Conservation (phyloP, 495 filamentous ascomycete species). For the Aspergillus saccharolyticus region DNA sequence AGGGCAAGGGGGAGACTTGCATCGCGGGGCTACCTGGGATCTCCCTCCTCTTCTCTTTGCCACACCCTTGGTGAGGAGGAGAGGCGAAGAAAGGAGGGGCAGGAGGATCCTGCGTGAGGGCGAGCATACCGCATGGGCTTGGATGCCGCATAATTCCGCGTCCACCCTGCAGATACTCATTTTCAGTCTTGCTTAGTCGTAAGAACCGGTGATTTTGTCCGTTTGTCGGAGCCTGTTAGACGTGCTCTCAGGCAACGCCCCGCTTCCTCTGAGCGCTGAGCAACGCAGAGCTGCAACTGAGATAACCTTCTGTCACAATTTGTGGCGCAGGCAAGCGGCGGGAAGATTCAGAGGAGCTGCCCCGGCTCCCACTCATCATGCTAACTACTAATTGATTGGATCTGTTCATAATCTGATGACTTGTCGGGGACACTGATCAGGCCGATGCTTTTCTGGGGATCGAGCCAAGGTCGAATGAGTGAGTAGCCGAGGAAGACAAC, state of each 20-base stretch:
- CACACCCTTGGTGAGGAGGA: neutral
- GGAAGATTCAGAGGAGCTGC: neutral
- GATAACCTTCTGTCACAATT: slow-evolving; percentile 4
- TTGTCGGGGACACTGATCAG: neutral
- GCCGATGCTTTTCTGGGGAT: neutral
- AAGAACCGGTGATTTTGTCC: slow-evolving; percentile 1
- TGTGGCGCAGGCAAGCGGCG: slow-evolving; percentile 4
- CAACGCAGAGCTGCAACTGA: neutral
- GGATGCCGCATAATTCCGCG: slow-evolving; percentile 17
- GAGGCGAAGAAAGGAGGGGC: neutral
- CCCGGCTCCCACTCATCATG: neutral
- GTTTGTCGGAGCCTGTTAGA: neutral
- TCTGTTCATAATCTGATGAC: neutral
- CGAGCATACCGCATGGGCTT: slow-evolving; percentile 10
- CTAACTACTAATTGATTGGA: neutral
- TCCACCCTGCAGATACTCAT: slow-evolving; percentile 14
- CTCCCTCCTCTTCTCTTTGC: neutral
- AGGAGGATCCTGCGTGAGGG: slow-evolving; percentile 5
- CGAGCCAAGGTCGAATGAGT: neutral
- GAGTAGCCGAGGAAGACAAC: neutral
- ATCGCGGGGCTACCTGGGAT: neutral
- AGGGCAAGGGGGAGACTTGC: neutral
- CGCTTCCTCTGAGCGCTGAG: neutral
- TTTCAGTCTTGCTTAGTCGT: neutral
- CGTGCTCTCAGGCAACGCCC: neutral